Percentiles rank a stretch among this genome's conserved stretches.
Conservation (phyloP, 306 rosid genomes). For the Gynostemma pentaphyllum region DNA sequence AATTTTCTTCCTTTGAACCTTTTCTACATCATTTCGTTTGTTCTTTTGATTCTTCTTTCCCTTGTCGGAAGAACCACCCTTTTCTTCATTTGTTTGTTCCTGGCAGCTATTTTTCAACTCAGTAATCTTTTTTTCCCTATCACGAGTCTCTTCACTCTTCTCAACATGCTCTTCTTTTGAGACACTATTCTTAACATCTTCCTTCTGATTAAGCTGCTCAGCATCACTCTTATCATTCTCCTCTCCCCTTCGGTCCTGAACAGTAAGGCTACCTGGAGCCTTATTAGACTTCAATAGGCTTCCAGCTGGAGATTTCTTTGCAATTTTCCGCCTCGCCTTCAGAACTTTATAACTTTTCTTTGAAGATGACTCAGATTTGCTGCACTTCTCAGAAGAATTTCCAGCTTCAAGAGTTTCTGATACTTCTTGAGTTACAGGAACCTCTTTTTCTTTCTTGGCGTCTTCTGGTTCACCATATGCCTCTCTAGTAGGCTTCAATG, state of each 20-base stretch:
- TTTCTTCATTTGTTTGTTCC: constrained; percentile 20
- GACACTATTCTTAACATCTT: constrained; percentile 17
- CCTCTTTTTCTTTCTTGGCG: not conserved
- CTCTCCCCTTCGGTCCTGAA: constrained; percentile 13
- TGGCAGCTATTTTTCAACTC: constrained; percentile 17
- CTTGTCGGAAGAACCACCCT: constrained; percentile 17
- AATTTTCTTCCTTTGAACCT: no score
- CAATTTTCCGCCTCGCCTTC: not conserved
- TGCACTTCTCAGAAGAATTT: not conserved
- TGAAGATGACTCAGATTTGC: not conserved
- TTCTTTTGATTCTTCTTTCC: constrained; percentile 14
- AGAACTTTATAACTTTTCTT: not conserved
- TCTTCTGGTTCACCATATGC: not conserved
- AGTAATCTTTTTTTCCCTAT: constrained; percentile 13
- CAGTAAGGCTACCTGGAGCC: not conserved
- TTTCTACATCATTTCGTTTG: no score
- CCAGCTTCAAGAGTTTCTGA: not conserved
- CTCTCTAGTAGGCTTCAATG: constrained; percentile 5
- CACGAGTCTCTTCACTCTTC: constrained; percentile 21
- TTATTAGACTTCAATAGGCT: not conserved
- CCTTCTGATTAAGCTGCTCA: constrained; percentile 15
- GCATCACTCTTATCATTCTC: constrained; percentile 12
- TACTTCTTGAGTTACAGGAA: not conserved
- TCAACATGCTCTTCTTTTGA: constrained; percentile 13
- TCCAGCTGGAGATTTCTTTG: not conserved